These are phyloP conservation scores for Breynia disticha DNA, from an alignment of 441 rosid genomes.

Conservation along the genomic window DNA sequence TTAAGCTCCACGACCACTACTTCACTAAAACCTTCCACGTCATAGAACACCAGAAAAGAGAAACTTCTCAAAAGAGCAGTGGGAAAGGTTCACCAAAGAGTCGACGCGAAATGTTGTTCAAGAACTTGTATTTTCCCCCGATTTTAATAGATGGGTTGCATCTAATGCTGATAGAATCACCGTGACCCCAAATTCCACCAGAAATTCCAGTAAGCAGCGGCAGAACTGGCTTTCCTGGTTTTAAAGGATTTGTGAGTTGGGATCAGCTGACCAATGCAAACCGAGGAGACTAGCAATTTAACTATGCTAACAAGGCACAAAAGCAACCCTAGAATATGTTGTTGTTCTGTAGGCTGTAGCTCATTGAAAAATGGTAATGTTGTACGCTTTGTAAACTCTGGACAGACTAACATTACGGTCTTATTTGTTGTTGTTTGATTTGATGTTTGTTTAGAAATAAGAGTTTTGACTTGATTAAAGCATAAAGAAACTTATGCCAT, in stretches of 20 bases:
- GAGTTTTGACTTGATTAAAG: too few species aligned
- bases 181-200: slow-evolving; percentile 37
- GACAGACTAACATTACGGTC: too few species aligned
- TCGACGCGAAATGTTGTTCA: slow-evolving; percentile 53
- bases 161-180: slow-evolving; percentile 67
- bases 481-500: too few species aligned
- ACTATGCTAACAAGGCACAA: too few species aligned
- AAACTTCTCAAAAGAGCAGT: slow-evolving; percentile 43
- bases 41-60: slow-evolving; percentile 56
- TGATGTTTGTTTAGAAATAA: too few species aligned
- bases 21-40: slow-evolving; percentile 41
- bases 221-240: slow-evolving; percentile 31
- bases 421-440: too few species aligned
- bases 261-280: too few species aligned
- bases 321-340: too few species aligned
- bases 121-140: slow-evolving; percentile 68
- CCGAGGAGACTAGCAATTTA: too few species aligned
- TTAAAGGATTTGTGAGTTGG: not conserved
- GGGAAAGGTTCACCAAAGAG: slow-evolving; percentile 49
- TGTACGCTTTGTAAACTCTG: too few species aligned
- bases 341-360: too few species aligned
- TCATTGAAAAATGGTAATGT: too few species aligned
- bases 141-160: slow-evolving; percentile 68
- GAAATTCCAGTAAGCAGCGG: slow-evolving; percentile 17
- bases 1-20: slow-evolving; percentile 22